Base-by-base conservation (phyloP, 441 rosid genomes). In the Isatis lusitanica region DNA sequence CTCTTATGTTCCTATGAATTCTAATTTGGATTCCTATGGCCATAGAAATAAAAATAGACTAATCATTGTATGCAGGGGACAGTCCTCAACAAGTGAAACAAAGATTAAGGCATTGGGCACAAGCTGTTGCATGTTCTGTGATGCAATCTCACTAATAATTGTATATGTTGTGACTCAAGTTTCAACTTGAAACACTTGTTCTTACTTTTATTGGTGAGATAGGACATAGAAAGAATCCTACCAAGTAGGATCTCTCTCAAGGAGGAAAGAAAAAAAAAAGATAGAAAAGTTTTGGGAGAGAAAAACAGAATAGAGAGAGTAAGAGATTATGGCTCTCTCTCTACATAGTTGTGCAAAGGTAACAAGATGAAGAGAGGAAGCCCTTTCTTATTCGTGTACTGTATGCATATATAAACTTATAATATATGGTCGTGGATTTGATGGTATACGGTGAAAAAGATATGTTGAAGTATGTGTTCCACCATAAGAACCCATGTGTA, bases 81-180 rank as follows among this genome's bases (percentile, higher is more conserved):
- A 78, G 84, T 85, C 98, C 99, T 40, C 84, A 88, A 74, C 96
- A 85, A 38, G 95, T 95, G 86, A 93, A 95, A 87, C 88, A 86
- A 24, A 94, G 84, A 80, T 61, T 94, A 58, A 87, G 98, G 88
- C 99, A 89, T 79, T 95, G 99, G 98, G 98, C 99, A 15, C 99
- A 90, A 83, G 98, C 95, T 7, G 99, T 95, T 74, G 99, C 98
- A 55, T 95, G 99, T 82, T 91, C 98, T 52, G 81, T 93, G 44
- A 85, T 85, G 96, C 99, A 95, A 74, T 89, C 90, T 66, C 79
- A 50, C 48, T 86, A 74, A 85, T 63, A 63, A 17, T 63, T 65
- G 15, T 18, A 13, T 21, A 70, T 39, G 79, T 80, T 76, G 66
- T 56, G 48, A 71, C 61, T 51, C 17, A 48, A 30, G 72, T 59